phyloP scores from a whole-genome alignment of 2,329 filamentous ascomycete genomes.

The Lasiodiplodia citricola region DNA sequence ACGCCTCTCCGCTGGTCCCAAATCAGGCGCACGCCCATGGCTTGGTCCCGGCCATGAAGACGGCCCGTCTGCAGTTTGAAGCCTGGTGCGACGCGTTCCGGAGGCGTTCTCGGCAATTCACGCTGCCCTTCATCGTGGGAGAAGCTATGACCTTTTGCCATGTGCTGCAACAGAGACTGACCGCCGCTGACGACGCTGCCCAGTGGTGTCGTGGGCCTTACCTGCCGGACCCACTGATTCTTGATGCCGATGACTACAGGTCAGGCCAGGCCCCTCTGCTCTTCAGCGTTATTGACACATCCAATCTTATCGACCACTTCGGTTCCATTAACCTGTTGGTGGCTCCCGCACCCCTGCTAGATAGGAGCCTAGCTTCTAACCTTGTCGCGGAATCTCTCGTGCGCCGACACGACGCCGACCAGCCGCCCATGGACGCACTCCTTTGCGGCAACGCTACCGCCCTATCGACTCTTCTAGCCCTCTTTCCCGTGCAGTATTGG shows the following conservation, averaged over 20 bases:
- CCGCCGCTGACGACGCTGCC: constrained; percentile 32
- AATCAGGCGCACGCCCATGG: neutral
- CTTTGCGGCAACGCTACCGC: constrained; percentile 53
- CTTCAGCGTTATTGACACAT: constrained; percentile 65
- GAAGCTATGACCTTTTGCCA: constrained; percentile 61
- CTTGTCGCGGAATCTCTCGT: constrained; percentile 53
- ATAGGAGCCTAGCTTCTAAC: constrained; percentile 49
- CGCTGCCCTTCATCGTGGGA: constrained; percentile 54
- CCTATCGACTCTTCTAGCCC: constrained; percentile 53
- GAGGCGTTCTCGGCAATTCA: constrained; percentile 36
- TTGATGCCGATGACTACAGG: constrained; percentile 51
- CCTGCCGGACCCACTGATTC: constrained; percentile 50
- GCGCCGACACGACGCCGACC: constrained; percentile 36
- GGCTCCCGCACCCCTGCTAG: constrained; percentile 56
- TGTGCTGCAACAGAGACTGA: constrained; percentile 50
- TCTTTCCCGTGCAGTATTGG: constrained; percentile 59
- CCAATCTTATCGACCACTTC: constrained; percentile 50
- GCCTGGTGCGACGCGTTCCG: constrained; percentile 54
- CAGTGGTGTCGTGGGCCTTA: constrained; percentile 41
- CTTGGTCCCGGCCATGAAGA: constrained; percentile 30
- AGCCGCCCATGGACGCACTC: constrained; percentile 33
- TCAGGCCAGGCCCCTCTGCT: constrained; percentile 35
- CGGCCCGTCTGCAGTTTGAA: constrained; percentile 54
- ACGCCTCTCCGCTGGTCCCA: constrained; percentile 25
- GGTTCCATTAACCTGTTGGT: constrained; percentile 54